phyloP scores from a whole-genome alignment of 345 rosid genomes.

The Salix caprea region DNA sequence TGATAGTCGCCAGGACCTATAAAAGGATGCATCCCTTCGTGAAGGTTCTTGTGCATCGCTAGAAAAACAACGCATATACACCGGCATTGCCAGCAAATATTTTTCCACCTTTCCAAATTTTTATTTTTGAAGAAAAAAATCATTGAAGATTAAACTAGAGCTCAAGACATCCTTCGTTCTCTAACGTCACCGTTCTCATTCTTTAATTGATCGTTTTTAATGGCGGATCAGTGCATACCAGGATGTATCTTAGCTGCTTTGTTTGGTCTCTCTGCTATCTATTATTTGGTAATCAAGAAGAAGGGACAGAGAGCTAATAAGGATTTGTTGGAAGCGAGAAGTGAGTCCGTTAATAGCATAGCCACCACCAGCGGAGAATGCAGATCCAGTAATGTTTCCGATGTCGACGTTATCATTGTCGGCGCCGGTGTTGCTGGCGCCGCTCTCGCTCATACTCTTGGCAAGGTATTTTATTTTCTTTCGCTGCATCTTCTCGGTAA shows the following conservation, averaged over 20 bases:
- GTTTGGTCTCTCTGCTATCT: conserved; percentile 1
- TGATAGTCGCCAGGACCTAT: too few species aligned
- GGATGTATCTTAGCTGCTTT: conserved; percentile 16
- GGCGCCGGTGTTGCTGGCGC: conserved; percentile 1
- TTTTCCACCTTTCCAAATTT: too few species aligned
- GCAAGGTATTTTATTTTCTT: background rate
- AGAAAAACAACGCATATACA: too few species aligned
- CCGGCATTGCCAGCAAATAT: too few species aligned
- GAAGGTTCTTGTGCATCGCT: too few species aligned
- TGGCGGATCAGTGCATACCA: conserved; percentile 17
- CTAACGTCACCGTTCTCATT: background rate
- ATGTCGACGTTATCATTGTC: background rate
- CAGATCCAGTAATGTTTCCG: conserved; percentile 10
- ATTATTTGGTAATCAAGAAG: background rate
- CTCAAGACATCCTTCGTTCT: background rate
- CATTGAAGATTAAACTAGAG: background rate
- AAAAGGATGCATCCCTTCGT: too few species aligned
- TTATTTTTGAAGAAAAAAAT: background rate
- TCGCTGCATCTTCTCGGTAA: background rate
- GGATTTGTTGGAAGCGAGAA: too few species aligned
- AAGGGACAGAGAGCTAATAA: background rate
- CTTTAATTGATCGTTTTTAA: background rate
- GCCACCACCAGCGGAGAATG: conserved; percentile 13
- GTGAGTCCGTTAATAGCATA: conserved; percentile 3
- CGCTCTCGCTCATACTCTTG: background rate